These are phyloP conservation scores for Polyporus tsugae DNA, from an alignment of 1,284 basidiomycete species.

Conservation along the genomic window DNA sequence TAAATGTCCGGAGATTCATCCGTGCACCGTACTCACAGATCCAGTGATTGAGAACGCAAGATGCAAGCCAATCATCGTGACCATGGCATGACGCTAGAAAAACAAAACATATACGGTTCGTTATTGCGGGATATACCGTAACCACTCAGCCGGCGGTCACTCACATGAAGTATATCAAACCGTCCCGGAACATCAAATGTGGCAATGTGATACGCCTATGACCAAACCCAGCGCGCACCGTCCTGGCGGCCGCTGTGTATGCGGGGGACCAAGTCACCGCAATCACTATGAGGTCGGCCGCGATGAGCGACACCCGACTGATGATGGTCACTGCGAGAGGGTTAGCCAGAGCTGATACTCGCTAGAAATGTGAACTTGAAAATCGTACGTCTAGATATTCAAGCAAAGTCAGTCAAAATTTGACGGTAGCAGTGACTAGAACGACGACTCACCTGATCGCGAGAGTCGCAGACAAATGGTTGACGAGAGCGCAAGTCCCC, in stretches of 20 bases:
- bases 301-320: slow-evolving; percentile 1
- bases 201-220: neutral
- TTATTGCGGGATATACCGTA: too few species aligned
- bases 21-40: neutral
- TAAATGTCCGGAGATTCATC: too few species aligned
- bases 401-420: too few species aligned
- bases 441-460: neutral
- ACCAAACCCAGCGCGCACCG: neutral
- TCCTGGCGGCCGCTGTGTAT: neutral
- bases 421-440: neutral
- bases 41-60: neutral
- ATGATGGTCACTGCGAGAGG: neutral
- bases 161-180: slow-evolving; percentile 7
- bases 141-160: neutral
- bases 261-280: slow-evolving; percentile 6
- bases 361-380: neutral
- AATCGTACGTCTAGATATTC: neutral
- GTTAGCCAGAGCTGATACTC: neutral
- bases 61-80: slow-evolving; percentile 6
- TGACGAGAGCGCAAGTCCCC: neutral
- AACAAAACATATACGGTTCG: neutral
- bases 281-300: slow-evolving; percentile 2
- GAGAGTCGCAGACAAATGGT: neutral
- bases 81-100: neutral
- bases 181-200: neutral